Evolutionary conservation across 1,284 basidiomycete genomes (phyloP).

Genomic region (Apiotrichum veenhuisii): DNA sequence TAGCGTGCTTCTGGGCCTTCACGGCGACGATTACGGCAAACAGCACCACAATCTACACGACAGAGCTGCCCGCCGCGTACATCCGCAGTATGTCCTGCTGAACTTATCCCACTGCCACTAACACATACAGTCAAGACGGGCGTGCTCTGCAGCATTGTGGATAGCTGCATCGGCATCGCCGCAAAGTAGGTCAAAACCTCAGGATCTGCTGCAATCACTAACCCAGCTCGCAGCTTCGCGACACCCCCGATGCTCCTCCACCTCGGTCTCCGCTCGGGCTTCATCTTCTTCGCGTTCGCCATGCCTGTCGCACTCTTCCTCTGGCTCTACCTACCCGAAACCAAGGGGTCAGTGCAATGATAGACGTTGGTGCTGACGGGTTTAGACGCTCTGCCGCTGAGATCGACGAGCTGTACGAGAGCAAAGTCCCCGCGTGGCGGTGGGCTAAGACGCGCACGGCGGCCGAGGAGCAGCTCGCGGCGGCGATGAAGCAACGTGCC

Average conservation of each 20-base stretch:
- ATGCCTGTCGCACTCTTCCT: conserved; percentile 22
- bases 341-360: conserved; percentile 22
- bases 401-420: conserved; percentile 46
- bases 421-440: conserved; percentile 41
- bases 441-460: conserved; percentile 36
- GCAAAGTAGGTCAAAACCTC: conserved; percentile 12
- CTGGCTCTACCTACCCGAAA: conserved; percentile 31
- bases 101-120: neutral
- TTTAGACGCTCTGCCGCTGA: conserved; percentile 23
- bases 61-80: conserved; percentile 26
- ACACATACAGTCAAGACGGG: conserved; percentile 22
- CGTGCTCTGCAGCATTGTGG: neutral
- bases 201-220: neutral
- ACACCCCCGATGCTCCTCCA: conserved; percentile 25
- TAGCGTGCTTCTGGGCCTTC: neutral
- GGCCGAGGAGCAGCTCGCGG: conserved; percentile 16
- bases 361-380: neutral
- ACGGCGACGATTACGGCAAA: neutral
- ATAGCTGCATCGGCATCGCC: conserved; percentile 10
- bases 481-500: neutral
- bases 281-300: conserved; percentile 25
- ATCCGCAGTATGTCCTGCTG: conserved; percentile 19
- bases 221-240: conserved; percentile 17
- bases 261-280: conserved; percentile 20
- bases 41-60: conserved; percentile 17